These are phyloP conservation scores for Scedosporium apiospermum DNA, from an alignment of 2,329 filamentous ascomycete species.

Conservation along the genomic window DNA sequence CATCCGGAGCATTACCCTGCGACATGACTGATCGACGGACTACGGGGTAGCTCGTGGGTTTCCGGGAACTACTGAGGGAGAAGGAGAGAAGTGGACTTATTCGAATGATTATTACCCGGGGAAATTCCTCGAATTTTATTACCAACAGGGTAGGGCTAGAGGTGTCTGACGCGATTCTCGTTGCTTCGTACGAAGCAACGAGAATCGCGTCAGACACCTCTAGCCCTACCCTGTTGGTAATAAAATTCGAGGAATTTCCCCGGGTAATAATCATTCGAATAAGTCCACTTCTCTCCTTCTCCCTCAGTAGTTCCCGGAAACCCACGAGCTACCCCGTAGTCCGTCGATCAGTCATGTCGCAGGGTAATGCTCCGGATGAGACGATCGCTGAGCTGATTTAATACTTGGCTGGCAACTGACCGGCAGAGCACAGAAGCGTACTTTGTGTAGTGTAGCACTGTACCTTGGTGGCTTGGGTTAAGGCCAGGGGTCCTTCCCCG, in stretches of 20 bases:
- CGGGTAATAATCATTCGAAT: constrained; percentile 11
- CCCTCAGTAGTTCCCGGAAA: neutral
- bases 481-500: neutral
- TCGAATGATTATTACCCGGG: constrained; percentile 8
- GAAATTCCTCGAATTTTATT: too few relatives aligned
- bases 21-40: constrained; percentile 2
- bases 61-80: neutral
- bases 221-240: neutral
- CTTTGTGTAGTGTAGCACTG: too few relatives aligned
- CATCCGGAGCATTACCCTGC: neutral
- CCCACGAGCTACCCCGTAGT: neutral
- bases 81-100: constrained; percentile 14
- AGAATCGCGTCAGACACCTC: neutral
- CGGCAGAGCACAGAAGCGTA: too few relatives aligned
- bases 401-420: too few relatives aligned
- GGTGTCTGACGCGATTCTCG: neutral
- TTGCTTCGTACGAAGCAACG: neutral
- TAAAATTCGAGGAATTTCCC: too few relatives aligned
- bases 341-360: constrained; percentile 2
- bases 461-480: too few relatives aligned
- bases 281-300: constrained; percentile 12
- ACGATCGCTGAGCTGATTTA: too few relatives aligned
- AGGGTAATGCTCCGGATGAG: neutral
- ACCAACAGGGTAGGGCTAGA: neutral
- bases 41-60: neutral